Percentiles rank a stretch among this genome's conserved stretches.
Conservation (phyloP, 1,139 yeast genomes). For the Yamadazyma conglobata region DNA sequence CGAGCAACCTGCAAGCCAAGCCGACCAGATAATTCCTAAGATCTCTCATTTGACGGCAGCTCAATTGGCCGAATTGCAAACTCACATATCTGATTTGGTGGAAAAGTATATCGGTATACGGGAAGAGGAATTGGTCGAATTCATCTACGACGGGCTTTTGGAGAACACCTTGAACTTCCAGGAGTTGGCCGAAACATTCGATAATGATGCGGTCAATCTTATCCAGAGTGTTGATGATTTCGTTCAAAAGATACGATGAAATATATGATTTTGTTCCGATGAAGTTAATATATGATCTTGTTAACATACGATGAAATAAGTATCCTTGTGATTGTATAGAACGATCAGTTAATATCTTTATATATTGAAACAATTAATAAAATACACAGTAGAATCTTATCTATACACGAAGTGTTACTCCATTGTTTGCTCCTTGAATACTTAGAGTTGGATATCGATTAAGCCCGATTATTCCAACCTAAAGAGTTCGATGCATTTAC, state of each 20-base stretch:
- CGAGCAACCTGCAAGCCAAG: background rate
- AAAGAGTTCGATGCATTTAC: constrained; percentile 45
- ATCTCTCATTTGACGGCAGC: constrained; percentile 1
- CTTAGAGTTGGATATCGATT: no score
- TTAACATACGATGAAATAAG: no score
- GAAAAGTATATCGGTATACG: constrained; percentile 52
- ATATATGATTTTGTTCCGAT: no score
- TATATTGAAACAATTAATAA: no score
- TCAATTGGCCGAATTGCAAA: constrained; percentile 19
- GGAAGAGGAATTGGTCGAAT: constrained; percentile 48
- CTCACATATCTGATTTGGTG: constrained; percentile 38
- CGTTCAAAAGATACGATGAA: no score
- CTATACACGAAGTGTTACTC: no score
- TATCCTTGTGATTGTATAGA: no score
- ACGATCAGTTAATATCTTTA: no score
- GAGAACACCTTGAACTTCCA: constrained; percentile 26
- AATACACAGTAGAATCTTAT: no score
- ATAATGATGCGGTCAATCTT: constrained; percentile 51
- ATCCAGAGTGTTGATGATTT: constrained; percentile 36
- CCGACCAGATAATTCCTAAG: constrained; percentile 2
- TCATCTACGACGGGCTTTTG: constrained; percentile 35
- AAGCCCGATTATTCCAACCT: constrained; percentile 33
- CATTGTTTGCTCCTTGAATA: no score
- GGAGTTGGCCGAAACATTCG: constrained; percentile 51
- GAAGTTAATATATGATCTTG: no score